phyloP scores from a whole-genome alignment of 1,284 basidiomycete genomes.

The Schizophyllum commune region DNA sequence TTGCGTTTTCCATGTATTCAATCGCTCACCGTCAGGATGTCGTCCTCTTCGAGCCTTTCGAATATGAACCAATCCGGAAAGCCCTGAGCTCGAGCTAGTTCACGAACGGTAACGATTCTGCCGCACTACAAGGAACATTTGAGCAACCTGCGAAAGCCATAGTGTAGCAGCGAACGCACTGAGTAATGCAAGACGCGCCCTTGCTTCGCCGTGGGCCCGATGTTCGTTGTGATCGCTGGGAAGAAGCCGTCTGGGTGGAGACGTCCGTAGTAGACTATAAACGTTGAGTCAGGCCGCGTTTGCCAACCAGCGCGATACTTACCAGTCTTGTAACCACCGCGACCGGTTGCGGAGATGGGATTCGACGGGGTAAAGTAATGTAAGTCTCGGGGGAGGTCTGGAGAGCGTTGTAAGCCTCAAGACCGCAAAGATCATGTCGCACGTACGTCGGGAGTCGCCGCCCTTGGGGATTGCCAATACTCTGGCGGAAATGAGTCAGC shows the following conservation, averaged over 20 bases:
- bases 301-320: background rate
- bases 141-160: conserved; percentile 25
- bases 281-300: conserved; percentile 17
- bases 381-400: background rate
- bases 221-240: conserved; percentile 48
- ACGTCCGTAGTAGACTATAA: conserved; percentile 51
- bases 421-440: background rate
- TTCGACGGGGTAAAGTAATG: conserved; percentile 35
- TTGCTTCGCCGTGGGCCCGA: conserved; percentile 41
- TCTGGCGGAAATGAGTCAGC: conserved; percentile 20
- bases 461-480: conserved; percentile 46
- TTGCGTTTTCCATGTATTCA: background rate
- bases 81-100: conserved; percentile 63
- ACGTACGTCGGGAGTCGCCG: conserved; percentile 54
- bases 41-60: conserved; percentile 22
- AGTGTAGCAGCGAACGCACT: conserved; percentile 31
- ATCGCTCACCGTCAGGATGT: conserved; percentile 49
- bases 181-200: conserved; percentile 49
- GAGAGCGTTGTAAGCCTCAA: conserved; percentile 37
- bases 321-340: conserved; percentile 27
- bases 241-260: conserved; percentile 43
- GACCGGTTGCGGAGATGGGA: conserved; percentile 71
- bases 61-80: conserved; percentile 64
- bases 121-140: conserved; percentile 50
- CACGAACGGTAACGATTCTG: conserved; percentile 55